Evolutionary conservation across 495 filamentous ascomycete species (phyloP).

Genomic region (Neurospora discreta): DNA sequence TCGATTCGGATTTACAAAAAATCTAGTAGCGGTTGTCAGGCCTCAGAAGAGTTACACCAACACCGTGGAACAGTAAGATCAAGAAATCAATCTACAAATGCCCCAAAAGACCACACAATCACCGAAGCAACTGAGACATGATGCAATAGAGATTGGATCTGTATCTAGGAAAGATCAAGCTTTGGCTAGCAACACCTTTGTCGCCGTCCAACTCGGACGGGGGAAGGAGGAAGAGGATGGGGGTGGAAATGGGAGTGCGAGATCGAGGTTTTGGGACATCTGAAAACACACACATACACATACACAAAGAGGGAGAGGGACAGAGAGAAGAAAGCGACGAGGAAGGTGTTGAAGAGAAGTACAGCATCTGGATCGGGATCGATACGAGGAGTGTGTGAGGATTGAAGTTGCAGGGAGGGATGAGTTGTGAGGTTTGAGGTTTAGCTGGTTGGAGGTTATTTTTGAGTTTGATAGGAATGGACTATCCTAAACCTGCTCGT

Average conservation of each 20-base stretch:
- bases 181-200: slow-evolving; percentile 20
- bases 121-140: slow-evolving; percentile 10
- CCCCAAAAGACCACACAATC: slow-evolving; percentile 14
- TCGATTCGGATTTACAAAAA: too few species aligned
- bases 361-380: neutral
- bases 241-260: neutral
- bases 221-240: neutral
- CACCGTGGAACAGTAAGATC: too few species aligned
- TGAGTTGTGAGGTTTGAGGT: slow-evolving; percentile 20
- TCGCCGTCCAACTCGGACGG: slow-evolving; percentile 5
- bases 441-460: neutral
- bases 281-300: too few species aligned
- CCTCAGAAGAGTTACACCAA: neutral
- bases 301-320: neutral
- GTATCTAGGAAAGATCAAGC: slow-evolving; percentile 21
- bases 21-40: neutral
- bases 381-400: slow-evolving; percentile 21
- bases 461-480: neutral
- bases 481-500: neutral
- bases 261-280: neutral
- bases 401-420: slow-evolving; percentile 21
- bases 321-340: slow-evolving; percentile 7
- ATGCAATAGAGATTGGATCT: slow-evolving; percentile 25
- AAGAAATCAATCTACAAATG: slow-evolving; percentile 16
- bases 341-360: slow-evolving; percentile 13